phyloP scores from a whole-genome alignment of 2,329 filamentous ascomycete genomes.

The Colletotrichum abscissum region DNA sequence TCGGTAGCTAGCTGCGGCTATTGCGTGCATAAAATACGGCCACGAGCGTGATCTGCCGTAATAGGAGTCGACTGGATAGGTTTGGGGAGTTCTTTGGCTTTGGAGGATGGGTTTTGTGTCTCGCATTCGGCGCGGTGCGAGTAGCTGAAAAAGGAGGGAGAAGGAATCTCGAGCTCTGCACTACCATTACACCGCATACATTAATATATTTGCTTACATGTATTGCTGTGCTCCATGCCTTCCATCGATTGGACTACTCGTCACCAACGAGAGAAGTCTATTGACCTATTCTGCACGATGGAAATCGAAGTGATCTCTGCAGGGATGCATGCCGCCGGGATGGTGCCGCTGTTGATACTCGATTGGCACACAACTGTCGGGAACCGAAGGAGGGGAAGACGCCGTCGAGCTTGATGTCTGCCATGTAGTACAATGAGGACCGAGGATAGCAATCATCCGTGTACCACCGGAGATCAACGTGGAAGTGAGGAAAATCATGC shows the following conservation, averaged over 20 bases:
- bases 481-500: neutral
- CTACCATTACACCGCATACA: slow-evolving; percentile 28
- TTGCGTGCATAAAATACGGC: slow-evolving; percentile 3
- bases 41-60: slow-evolving; percentile 14
- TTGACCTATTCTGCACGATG: neutral
- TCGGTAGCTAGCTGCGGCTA: neutral
- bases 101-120: neutral
- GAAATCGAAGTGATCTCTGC: slow-evolving; percentile 23
- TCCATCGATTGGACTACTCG: neutral
- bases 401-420: neutral
- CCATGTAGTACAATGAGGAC: neutral
- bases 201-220: slow-evolving; percentile 14
- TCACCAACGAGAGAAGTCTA: neutral
- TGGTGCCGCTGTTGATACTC: slow-evolving; percentile 17
- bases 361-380: slow-evolving; percentile 21
- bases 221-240: neutral
- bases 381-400: neutral
- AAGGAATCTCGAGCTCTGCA: slow-evolving; percentile 5
- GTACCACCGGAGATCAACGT: neutral
- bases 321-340: slow-evolving; percentile 32
- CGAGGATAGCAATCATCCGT: neutral
- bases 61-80: neutral
- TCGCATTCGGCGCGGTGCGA: slow-evolving; percentile 5
- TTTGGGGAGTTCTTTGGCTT: neutral
- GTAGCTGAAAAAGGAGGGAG: slow-evolving; percentile 15